Evolutionary conservation across 2,329 filamentous ascomycete species (phyloP), one percentile per base, ranked within the genome.

Genomic region (Arthrocladium fulminans): DNA sequence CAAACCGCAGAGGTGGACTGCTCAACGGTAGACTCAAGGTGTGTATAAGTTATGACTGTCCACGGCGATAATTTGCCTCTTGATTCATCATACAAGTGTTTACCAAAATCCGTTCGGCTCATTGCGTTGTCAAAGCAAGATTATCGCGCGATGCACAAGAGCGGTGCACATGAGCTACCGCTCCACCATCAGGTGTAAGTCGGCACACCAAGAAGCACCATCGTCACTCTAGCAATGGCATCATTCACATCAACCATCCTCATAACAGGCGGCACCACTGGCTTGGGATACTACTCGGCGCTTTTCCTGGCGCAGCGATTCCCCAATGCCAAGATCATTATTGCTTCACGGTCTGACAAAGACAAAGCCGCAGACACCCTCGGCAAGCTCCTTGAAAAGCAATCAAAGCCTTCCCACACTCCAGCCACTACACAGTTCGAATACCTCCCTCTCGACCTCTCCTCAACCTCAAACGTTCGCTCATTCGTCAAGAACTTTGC

Each of bases 181-280:
- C 13, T 20, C 37, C 15, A 5, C n/a, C n/a, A n/a, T n/a, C n/a
- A n/a, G n/a, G n/a, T n/a, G n/a, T n/a, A n/a, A n/a, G n/a, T n/a
- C n/a, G n/a, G n/a, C n/a, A n/a, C n/a, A n/a, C n/a, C n/a, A n/a
- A n/a, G n/a, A n/a, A n/a, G n/a, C n/a, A 7, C 22, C 37, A 4
- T 23, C 25, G 7, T 23, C 41, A 40, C 45, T 12, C 23, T 15
- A 17, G 12, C 38, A 52, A 42, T 57, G 55, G 43, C 55, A 15
- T 34, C 38, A 30, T 51, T 45, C 45, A 49, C 42, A 4, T 27
- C 45, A 10, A 51, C 54, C 2, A 49, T 67, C 25, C 60, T 74
- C n/a, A 48, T 74, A 25, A 75, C 72, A 1, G 73, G 73, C 13
- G 73, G 72, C 3, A 74, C 72, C 1, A 45, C 54, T 8, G 66